Percentiles rank a stretch among this genome's conserved stretches.
These are phyloP conservation scores for Penicillium dipodomyicola DNA, from an alignment of 495 filamentous ascomycete genomes.

Conservation along the genomic window DNA sequence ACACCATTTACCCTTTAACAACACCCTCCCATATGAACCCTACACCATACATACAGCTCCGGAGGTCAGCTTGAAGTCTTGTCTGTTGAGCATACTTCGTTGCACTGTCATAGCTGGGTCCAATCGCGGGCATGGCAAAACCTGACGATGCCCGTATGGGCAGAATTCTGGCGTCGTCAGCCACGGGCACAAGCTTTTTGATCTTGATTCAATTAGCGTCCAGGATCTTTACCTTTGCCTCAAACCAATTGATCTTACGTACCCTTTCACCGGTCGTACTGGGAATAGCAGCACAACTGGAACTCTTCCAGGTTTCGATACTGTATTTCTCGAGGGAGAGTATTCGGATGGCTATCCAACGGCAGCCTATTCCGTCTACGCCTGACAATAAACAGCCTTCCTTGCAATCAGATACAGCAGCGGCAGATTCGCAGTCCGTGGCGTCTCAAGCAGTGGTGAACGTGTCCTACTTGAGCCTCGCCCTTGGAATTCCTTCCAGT, in stretches of 20 bases:
- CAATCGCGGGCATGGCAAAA: conserved; percentile 13
- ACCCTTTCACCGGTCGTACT: conserved; percentile 79
- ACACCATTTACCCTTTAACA: not conserved
- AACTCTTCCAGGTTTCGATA: conserved; percentile 83
- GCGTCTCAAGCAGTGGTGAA: conserved; percentile 76
- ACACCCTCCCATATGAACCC: not conserved
- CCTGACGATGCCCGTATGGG: conserved; percentile 20
- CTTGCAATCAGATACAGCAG: conserved; percentile 18
- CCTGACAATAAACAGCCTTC: conserved; percentile 11
- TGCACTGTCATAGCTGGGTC: not conserved
- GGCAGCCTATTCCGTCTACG: conserved; percentile 51
- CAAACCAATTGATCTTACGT: conserved; percentile 86
- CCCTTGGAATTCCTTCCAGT: conserved; percentile 65
- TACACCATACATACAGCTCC: not conserved
- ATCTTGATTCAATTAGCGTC: conserved; percentile 83
- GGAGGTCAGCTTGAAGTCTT: not conserved
- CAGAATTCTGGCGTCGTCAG: conserved; percentile 44
- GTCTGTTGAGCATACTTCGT: not conserved
- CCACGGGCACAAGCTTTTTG: conserved; percentile 74
- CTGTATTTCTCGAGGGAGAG: conserved; percentile 91
- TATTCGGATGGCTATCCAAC: conserved; percentile 78
- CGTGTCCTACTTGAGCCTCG: conserved; percentile 74
- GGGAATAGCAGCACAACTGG: conserved; percentile 82
- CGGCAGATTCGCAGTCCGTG: conserved; percentile 16
- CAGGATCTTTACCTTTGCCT: conserved; percentile 79